Conservation (phyloP, 192 early-diverging fungal genomes). For the Coemansia sp. region DNA sequence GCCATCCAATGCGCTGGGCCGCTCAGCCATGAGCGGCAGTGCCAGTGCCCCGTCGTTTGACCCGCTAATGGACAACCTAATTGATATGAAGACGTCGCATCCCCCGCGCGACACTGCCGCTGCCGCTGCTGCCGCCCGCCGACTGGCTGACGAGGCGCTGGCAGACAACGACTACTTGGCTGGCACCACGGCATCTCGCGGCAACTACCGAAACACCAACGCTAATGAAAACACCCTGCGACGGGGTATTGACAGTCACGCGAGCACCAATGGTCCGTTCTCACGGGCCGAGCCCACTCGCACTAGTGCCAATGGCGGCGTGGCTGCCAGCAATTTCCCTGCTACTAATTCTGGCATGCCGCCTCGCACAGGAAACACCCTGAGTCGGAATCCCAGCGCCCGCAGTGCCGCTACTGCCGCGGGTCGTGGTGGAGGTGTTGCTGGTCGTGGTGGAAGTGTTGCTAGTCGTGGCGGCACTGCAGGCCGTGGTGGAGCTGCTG, state of each 20-base stretch:
- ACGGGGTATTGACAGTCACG: neutral
- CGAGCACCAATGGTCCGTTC: neutral
- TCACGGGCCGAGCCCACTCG: constrained; percentile 8
- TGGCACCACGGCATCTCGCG: neutral
- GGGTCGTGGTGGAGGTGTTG: neutral
- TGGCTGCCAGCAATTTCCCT: neutral
- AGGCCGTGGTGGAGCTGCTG: neutral
- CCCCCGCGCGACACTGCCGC: constrained; percentile 8
- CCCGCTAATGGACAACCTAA: constrained; percentile 18
- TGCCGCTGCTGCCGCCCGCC: neutral
- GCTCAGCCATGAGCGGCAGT: constrained; percentile 3
- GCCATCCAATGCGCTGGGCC: constrained; percentile 17
- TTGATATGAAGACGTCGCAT: constrained; percentile 18
- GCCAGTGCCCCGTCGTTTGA: constrained; percentile 10
- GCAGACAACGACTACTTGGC: constrained; percentile 1
- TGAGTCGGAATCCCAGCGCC: constrained; percentile 8
- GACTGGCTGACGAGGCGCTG: neutral
- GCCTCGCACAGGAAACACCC: neutral
- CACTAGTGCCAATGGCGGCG: constrained; percentile 8
- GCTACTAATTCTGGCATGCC: neutral
- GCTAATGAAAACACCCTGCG: neutral
- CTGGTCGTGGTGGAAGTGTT: neutral
- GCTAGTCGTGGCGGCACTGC: neutral
- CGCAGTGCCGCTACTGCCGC: neutral
- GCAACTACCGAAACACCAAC: neutral